Conservation (phyloP, 805 yeast genomes). For the Sugiyamaella qingdaonensis region DNA sequence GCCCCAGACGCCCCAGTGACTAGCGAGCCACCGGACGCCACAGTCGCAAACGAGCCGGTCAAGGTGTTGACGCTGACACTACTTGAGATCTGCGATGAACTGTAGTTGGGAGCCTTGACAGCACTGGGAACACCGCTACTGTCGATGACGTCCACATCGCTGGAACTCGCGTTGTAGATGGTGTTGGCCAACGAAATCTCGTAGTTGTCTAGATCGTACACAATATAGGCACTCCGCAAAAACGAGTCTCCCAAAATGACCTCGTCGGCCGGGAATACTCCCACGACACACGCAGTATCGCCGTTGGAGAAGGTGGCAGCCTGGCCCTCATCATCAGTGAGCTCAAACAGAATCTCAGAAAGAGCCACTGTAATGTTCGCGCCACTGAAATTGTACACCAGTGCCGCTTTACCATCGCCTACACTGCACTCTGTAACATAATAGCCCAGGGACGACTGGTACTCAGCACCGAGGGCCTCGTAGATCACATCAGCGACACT, state of each 20-base stretch:
- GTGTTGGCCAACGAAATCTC: slow-evolving; percentile 56
- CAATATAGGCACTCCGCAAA: slow-evolving; percentile 60
- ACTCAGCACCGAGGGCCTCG: slow-evolving; percentile 12
- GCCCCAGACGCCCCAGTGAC: neutral
- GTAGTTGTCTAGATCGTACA: slow-evolving; percentile 57
- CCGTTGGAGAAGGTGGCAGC: slow-evolving; percentile 6
- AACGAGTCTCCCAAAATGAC: slow-evolving; percentile 61
- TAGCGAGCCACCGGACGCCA: neutral
- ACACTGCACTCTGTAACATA: slow-evolving; percentile 8
- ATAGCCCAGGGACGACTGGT: neutral
- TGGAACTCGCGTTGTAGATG: slow-evolving; percentile 25
- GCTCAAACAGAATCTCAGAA: slow-evolving; percentile 20
- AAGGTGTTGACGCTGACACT: neutral
- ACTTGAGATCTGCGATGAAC: slow-evolving; percentile 17
- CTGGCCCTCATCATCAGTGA: slow-evolving; percentile 4
- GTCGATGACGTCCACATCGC: slow-evolving; percentile 27
- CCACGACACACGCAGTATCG: slow-evolving; percentile 12
- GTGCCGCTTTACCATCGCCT: slow-evolving; percentile 4
- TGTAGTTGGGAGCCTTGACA: slow-evolving; percentile 23
- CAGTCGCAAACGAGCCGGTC: neutral
- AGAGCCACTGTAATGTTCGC: slow-evolving; percentile 25
- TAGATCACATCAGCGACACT: slow-evolving; percentile 21
- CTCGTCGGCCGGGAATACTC: slow-evolving; percentile 10
- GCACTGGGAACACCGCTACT: slow-evolving; percentile 30
- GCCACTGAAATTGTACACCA: slow-evolving; percentile 21